Base-by-base conservation (phyloP, 768 basidiomycete species). In the Mrakia gelida region DNA sequence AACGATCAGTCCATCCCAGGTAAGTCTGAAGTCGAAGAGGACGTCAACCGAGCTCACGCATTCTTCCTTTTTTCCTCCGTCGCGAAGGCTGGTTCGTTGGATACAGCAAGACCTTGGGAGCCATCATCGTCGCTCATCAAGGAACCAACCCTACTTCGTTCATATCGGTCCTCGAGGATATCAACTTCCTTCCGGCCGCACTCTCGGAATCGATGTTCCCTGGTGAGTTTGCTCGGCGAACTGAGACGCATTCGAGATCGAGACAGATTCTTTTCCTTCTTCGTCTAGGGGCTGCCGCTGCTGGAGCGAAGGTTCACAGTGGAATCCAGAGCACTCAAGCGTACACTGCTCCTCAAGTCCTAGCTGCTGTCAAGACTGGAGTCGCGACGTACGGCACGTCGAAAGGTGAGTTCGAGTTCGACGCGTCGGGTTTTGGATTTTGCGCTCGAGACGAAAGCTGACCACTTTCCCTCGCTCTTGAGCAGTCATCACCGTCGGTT, bases 401-500 rank as follows among this genome's bases (percentile, higher is more conserved):
- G 34, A 70, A 70, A 30, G 67, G 67, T 70, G 34, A 15, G 59
- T 10, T 41, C 41, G 32, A 8, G n/a, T 38, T 34, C 43, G 49
- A 52, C 49, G 30, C 23, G 1, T n/a, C 32, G 30, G 8, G 6
- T n/a, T 28, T 23, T 7, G 21, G 15, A 3, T 73, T 26, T 34
- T 30, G 1, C 10, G 18, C 1, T 2, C 16, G 6, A 56, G 15
- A 1, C 32, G 13, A 32, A 13, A 45, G 11, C 54, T 54, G 41
- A 28, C 49, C 16, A 4, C n/a, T 52, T 10, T 49, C 38, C 7
- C 45, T 15, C 38, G 8, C 38, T 38, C 43, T 5, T 8, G 11
- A 45, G 4, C n/a, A 70, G 67, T 70, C 38, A 70, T 70, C 38
- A 70, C 67, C 13, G 67, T 70, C 67, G 67, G 67, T 5, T 41